Conservation (phyloP, 1,284 basidiomycete genomes). For the Sanghuangporus weigelae region DNA sequence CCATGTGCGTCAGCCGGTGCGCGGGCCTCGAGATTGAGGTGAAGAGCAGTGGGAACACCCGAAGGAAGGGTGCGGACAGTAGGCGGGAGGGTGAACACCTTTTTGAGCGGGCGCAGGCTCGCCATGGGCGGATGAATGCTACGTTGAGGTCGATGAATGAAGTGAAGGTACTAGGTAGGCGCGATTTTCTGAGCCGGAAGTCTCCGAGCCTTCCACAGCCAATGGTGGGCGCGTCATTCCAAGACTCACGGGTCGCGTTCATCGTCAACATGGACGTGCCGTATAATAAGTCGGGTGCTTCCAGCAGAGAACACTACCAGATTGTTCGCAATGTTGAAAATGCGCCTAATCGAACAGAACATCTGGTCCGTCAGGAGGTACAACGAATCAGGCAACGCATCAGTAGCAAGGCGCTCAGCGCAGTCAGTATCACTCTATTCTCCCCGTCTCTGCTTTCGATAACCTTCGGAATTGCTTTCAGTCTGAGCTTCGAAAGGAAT, state of each 20-base stretch:
- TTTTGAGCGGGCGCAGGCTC: conserved; percentile 66
- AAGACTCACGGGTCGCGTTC: background rate
- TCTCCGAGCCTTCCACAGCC: background rate
- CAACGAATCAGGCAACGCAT: conserved; percentile 48
- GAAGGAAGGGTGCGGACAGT: conserved; percentile 74
- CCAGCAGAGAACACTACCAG: conserved; percentile 65
- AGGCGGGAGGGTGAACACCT: conserved; percentile 77
- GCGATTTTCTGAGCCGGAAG: background rate
- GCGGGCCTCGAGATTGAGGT: conserved; percentile 65
- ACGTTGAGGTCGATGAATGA: background rate
- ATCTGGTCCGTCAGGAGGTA: conserved; percentile 51
- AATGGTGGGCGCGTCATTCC: conserved; percentile 13
- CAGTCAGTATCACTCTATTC: conserved; percentile 37
- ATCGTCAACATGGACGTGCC: conserved; percentile 55
- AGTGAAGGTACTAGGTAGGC: conserved; percentile 7
- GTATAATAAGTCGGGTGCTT: conserved; percentile 68
- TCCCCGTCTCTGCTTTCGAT: conserved; percentile 30
- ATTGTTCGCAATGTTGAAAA: conserved; percentile 67
- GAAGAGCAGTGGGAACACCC: conserved; percentile 65
- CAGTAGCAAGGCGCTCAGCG: conserved; percentile 38
- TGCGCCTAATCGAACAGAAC: conserved; percentile 51
- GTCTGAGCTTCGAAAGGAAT: conserved; percentile 22
- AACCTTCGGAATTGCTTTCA: conserved; percentile 45
- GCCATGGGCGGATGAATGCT: conserved; percentile 43
- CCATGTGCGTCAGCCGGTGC: conserved; percentile 52